A percentile compares a stretch with the other conserved stretches of the same genome.
Evolutionary conservation across 2,329 filamentous ascomycete genomes (phyloP).

Genomic region (Pseudocercospora fuligena): DNA sequence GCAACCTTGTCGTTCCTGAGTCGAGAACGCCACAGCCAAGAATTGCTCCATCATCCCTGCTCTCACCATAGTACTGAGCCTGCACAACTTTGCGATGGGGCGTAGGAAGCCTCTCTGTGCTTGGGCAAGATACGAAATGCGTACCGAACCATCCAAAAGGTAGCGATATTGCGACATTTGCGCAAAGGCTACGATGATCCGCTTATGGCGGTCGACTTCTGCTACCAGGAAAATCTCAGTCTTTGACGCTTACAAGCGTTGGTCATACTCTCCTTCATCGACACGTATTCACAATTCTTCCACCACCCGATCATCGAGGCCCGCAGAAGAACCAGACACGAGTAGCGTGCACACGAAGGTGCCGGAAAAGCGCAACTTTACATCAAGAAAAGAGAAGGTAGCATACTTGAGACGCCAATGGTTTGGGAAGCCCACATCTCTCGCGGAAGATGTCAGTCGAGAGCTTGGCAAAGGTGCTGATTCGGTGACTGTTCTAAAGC

Average conservation of each 20-base stretch:
- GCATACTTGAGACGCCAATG: not conserved
- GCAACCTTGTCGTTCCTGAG: not conserved
- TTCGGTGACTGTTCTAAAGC: not conserved
- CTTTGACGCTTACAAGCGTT: too few relatives aligned
- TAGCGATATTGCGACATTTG: too few relatives aligned
- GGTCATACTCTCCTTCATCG: too few relatives aligned
- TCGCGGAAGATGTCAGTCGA: not conserved
- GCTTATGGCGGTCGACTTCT: too few relatives aligned
- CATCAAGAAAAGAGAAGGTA: not conserved
- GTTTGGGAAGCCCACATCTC: not conserved
- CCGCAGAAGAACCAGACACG: not conserved
- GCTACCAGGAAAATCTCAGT: too few relatives aligned
- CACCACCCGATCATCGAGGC: not conserved
- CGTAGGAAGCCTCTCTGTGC: too few relatives aligned
- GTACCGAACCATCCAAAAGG: too few relatives aligned
- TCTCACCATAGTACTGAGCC: not conserved
- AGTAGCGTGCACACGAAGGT: not conserved
- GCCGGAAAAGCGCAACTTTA: not conserved
- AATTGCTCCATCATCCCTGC: not conserved
- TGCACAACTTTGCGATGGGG: too few relatives aligned
- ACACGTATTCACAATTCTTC: not conserved
- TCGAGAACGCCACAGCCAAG: not conserved
- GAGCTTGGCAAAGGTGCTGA: not conserved
- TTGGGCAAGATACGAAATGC: too few relatives aligned
- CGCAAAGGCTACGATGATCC: too few relatives aligned